These are phyloP conservation scores for Coleophoma cylindrospora DNA, from an alignment of 2,329 filamentous ascomycete species.

Conservation along the genomic window DNA sequence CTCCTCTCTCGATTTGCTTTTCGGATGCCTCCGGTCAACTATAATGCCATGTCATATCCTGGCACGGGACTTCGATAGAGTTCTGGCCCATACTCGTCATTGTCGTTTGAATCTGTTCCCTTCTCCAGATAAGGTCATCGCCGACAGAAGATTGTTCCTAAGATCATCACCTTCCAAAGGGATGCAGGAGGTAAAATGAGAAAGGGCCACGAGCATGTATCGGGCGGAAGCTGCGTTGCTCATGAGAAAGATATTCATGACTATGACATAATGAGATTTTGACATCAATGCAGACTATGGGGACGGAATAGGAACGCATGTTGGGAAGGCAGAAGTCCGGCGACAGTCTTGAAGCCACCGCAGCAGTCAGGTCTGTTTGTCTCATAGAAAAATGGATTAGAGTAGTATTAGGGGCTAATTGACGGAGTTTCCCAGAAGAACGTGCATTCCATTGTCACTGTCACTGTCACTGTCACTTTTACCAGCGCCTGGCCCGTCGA, in stretches of 20 bases:
- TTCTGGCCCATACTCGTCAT: slow-evolving; percentile 19
- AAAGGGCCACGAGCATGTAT: slow-evolving; percentile 50
- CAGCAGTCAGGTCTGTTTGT: not conserved
- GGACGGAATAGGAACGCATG: slow-evolving; percentile 13
- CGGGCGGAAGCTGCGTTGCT: slow-evolving; percentile 46
- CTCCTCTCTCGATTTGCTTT: too few relatives aligned
- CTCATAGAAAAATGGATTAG: too few relatives aligned
- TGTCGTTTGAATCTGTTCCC: slow-evolving; percentile 34
- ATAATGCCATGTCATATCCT: slow-evolving; percentile 7
- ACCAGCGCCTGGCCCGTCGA: too few relatives aligned
- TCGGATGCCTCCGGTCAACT: slow-evolving; percentile 2
- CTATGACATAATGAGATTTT: slow-evolving; percentile 40
- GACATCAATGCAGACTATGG: slow-evolving; percentile 36
- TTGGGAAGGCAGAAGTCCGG: slow-evolving; percentile 10
- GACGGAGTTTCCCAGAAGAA: too few relatives aligned
- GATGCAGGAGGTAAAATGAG: slow-evolving; percentile 49
- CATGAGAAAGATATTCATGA: slow-evolving; percentile 41
- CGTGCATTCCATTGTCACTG: too few relatives aligned
- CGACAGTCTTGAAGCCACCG: slow-evolving; percentile 6
- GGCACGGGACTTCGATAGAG: slow-evolving; percentile 4
- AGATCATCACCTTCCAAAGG: slow-evolving; percentile 13
- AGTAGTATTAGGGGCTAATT: too few relatives aligned
- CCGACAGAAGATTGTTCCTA: slow-evolving; percentile 37
- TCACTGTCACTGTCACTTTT: too few relatives aligned
- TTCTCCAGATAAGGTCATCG: slow-evolving; percentile 38